phyloP scores from a whole-genome alignment of 2,329 filamentous ascomycete species.

The Cladophialophora psammophila region DNA sequence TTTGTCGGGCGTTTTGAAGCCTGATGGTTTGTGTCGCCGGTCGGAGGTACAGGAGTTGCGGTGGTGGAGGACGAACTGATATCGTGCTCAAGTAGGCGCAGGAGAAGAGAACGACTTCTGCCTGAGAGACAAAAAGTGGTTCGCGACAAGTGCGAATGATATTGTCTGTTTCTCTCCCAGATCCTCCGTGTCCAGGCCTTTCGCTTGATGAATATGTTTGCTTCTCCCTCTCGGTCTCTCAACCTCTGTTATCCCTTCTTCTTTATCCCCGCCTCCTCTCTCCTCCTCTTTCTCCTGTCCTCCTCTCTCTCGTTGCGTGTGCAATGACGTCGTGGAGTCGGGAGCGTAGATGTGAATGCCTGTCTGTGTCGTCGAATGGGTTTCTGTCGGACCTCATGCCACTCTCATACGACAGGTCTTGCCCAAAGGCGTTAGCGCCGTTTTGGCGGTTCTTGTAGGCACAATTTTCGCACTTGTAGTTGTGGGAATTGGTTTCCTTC shows the following conservation, averaged over 20 bases:
- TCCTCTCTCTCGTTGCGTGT: not conserved
- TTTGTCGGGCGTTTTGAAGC: not conserved
- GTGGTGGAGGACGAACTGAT: not conserved
- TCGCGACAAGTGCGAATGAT: not conserved
- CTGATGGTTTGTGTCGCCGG: not conserved
- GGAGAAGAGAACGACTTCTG: not conserved
- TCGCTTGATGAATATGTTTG: not conserved
- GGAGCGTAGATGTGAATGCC: not conserved
- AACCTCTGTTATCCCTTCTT: not conserved
- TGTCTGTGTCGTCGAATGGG: not conserved
- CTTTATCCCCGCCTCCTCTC: not conserved
- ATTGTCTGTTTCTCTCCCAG: not conserved
- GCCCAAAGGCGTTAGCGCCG: conserved; percentile 16
- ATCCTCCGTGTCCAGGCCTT: not conserved
- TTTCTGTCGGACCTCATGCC: conserved; percentile 10
- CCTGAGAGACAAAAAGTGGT: not conserved
- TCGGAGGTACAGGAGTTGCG: not conserved
- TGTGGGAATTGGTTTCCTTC: not conserved
- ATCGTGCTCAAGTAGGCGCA: not conserved
- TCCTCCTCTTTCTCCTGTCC: not conserved
- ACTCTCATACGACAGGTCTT: not conserved
- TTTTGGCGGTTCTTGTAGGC: not conserved
- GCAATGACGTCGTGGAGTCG: not conserved
- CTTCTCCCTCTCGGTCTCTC: not conserved
- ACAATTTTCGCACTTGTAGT: not conserved